Evolutionary conservation across 352 stramenopile genomes (phyloP).

Genomic region (Blastocystis sp.): DNA sequence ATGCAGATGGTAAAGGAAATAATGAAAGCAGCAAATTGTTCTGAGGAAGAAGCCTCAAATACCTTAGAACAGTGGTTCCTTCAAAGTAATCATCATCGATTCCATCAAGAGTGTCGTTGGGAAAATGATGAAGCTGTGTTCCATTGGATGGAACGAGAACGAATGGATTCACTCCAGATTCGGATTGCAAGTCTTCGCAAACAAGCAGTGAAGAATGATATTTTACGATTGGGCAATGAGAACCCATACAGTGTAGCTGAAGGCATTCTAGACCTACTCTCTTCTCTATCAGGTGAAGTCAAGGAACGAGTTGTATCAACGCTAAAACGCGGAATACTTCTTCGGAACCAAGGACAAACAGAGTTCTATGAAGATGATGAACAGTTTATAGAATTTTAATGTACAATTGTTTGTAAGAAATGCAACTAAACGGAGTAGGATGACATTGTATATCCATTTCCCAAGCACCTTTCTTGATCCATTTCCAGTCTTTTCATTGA

Average conservation of each 20-base stretch:
- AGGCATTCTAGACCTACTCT: constrained; percentile 58
- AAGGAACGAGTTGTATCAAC: constrained; percentile 54
- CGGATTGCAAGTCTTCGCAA: neutral
- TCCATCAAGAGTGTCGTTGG: constrained; percentile 13
- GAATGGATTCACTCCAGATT: neutral
- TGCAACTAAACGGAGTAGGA: too few relatives aligned
- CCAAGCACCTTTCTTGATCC: neutral
- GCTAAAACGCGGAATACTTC: constrained; percentile 60
- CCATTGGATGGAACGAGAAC: constrained; percentile 54
- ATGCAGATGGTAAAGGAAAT: constrained; percentile 78
- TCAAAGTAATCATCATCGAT: constrained; percentile 12
- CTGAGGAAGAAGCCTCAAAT: constrained; percentile 66
- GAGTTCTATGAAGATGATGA: constrained; percentile 49
- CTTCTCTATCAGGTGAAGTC: constrained; percentile 33
- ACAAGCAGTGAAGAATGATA: constrained; percentile 27
- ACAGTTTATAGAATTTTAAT: constrained; percentile 59
- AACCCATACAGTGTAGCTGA: constrained; percentile 56
- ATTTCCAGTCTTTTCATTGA: neutral
- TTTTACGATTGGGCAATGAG: constrained; percentile 38
- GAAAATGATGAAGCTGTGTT: constrained; percentile 58
- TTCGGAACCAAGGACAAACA: constrained; percentile 14
- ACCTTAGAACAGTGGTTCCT: constrained; percentile 45
- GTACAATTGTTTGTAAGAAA: neutral
- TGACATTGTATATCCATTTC: too few relatives aligned
- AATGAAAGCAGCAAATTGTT: constrained; percentile 62